Evolutionary conservation across 169 alveolate genomes (phyloP).

Genomic region (Amoebophrya sp.): DNA sequence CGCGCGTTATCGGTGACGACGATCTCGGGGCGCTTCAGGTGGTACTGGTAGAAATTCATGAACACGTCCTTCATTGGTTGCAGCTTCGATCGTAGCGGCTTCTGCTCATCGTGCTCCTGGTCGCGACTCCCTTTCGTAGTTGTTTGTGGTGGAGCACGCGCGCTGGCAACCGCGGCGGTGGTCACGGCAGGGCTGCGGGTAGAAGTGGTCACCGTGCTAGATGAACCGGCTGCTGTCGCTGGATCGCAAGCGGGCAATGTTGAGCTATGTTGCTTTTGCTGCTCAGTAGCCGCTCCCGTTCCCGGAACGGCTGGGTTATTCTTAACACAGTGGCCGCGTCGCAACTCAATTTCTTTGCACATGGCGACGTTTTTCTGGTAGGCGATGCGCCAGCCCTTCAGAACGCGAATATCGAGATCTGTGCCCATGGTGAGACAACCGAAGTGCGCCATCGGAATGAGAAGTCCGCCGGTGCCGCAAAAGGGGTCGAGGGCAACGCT

Average conservation of each 20-base stretch:
- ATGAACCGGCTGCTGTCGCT: no score
- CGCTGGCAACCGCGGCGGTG: neutral
- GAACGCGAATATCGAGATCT: neutral
- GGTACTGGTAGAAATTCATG: neutral
- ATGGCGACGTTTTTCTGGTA: neutral
- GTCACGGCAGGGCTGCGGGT: no score
- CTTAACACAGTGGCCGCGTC: neutral
- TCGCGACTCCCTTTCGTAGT: no score
- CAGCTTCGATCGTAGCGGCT: neutral
- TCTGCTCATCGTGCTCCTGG: neutral
- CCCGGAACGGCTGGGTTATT: neutral
- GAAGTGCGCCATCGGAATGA: conserved; percentile 3
- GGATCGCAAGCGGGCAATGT: no score
- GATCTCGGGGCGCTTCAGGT: conserved; percentile 17
- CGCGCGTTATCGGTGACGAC: conserved; percentile 15
- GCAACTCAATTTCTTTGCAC: neutral
- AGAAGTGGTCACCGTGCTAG: no score
- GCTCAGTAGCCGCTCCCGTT: neutral
- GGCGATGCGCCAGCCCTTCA: conserved; percentile 13
- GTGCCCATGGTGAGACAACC: neutral
- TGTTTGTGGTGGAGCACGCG: no score
- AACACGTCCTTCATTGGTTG: neutral
- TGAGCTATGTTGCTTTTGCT: neutral
- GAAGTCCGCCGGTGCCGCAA: neutral
- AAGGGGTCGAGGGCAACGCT: neutral